phyloP scores from a whole-genome alignment of 495 filamentous ascomycete species.

The Hypoxylon perforatum region DNA sequence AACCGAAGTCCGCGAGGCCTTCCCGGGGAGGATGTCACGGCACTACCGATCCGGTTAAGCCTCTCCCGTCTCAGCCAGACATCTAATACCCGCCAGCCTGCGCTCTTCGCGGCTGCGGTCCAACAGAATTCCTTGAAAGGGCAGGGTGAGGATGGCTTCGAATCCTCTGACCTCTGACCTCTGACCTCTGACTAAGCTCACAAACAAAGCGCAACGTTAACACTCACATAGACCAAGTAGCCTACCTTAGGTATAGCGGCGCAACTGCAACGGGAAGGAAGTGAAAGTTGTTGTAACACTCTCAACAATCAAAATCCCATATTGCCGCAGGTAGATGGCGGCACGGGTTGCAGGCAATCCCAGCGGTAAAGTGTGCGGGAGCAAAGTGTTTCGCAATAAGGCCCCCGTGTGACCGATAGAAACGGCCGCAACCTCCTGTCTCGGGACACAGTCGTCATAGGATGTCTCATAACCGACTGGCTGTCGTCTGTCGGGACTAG shows the following conservation, averaged over 20 bases:
- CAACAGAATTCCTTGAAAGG: neutral
- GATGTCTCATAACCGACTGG: slow-evolving; percentile 6
- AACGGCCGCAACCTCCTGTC: slow-evolving; percentile 3
- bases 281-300: slow-evolving; percentile 15
- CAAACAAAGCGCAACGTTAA: slow-evolving; percentile 9
- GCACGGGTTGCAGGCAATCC: slow-evolving; percentile 5
- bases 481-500: slow-evolving; percentile 6
- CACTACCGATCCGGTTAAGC: slow-evolving; percentile 14
- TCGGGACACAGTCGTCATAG: slow-evolving; percentile 16
- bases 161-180: slow-evolving; percentile 11
- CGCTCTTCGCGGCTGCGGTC: neutral
- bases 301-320: slow-evolving; percentile 6
- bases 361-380: slow-evolving; percentile 8
- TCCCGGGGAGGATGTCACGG: slow-evolving; percentile 10
- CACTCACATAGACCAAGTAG: slow-evolving; percentile 6
- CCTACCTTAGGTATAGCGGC: neutral
- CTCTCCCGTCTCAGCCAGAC: neutral
- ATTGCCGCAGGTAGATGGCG: slow-evolving; percentile 19
- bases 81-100: neutral
- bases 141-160: slow-evolving; percentile 5
- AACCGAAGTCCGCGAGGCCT: neutral
- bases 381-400: slow-evolving; percentile 33
- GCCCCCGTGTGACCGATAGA: slow-evolving; percentile 27
- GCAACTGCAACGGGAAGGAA: slow-evolving; percentile 2
- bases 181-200: slow-evolving; percentile 16